A percentile compares a stretch with the other conserved stretches of the same genome.
These are phyloP conservation scores for Penicillium rolfsii DNA, from an alignment of 2,329 filamentous ascomycete genomes.

Conservation along the genomic window DNA sequence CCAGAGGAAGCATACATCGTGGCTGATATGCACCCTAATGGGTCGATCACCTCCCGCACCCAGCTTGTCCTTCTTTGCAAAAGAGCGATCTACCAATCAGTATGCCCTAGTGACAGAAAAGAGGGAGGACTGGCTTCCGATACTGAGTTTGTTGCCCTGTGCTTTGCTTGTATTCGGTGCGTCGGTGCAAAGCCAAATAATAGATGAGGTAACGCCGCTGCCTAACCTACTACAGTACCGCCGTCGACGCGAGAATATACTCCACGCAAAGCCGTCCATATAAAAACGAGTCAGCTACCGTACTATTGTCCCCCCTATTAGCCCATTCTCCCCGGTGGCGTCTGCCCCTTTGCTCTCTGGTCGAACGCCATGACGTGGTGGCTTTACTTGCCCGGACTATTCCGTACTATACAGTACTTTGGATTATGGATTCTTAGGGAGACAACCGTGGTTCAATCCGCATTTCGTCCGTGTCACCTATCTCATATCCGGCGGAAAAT, in stretches of 20 bases:
- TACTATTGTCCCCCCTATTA: neutral
- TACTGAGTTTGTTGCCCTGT: neutral
- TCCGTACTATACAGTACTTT: neutral
- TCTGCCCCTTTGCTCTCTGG: neutral
- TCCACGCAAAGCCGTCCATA: neutral
- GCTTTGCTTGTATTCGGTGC: neutral
- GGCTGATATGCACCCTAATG: neutral
- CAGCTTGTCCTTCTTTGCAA: neutral
- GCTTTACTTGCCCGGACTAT: slow-evolving; percentile 2
- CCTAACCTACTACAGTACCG: neutral
- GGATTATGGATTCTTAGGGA: neutral
- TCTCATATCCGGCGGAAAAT: neutral
- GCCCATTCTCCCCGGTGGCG: neutral
- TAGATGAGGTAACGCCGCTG: neutral
- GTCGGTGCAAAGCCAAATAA: neutral
- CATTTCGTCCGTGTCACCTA: neutral
- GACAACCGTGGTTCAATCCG: neutral
- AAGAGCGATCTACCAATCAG: slow-evolving; percentile 3
- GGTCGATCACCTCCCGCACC: neutral
- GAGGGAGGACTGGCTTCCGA: too few species aligned
- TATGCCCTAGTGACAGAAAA: neutral
- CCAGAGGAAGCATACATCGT: neutral
- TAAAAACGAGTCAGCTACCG: neutral
- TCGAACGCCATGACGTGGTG: slow-evolving; percentile 8
- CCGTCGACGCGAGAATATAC: neutral